Evolutionary conservation across 2,329 filamentous ascomycete species (phyloP), one percentile per base, ranked within the genome.

Genomic region (Aspergillus hiratsukae): DNA sequence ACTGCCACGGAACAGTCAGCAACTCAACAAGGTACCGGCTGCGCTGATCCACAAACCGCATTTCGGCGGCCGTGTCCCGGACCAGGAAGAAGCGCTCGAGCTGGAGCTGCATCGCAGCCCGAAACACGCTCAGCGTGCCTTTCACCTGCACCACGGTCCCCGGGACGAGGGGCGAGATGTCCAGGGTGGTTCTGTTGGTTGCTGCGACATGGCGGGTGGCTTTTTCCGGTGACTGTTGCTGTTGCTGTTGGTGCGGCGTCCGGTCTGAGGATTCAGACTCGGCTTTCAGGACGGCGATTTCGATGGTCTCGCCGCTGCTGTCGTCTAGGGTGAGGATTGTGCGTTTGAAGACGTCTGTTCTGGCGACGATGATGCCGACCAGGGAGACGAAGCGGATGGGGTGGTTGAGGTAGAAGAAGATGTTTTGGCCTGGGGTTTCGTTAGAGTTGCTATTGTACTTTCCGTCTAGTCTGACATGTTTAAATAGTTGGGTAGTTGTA

Each of bases 331-430:
- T 81, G 40, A 87, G 72, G 46, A 84, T 70, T 35, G 72, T 76
- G 54, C 77, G 78, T 27, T 80, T 78, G 2, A 79, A 76, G 53
- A 83, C 75, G 53, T 85, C 83, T 40, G 81, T 76, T 53, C 82
- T 72, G 54, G 83, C 81, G 54, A 91, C 85, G 23, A 93, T 80
- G 8, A 91, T 72, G 29, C 90, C 90, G 7, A 85, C 81, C 31
- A 92, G 72, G 59, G 87, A 85, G 53, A 89, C 83, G 83, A 87
- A 92, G 80, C 85, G 84, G 64, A 93, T 84, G 0, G 89, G 89
- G 62, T 92, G 85, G 70, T 91, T 92, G 51, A 80, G 73, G 74
- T 86, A 80, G 72, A 91, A 91, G 72, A 80, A 83, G 41, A 84
- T 72, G 50, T 79, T 75, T 66, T 83, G 81, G 48, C 78, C 82